These are phyloP conservation scores for Ogataea thermomethanolica DNA, from an alignment of 805 yeast species.

Conservation along the genomic window DNA sequence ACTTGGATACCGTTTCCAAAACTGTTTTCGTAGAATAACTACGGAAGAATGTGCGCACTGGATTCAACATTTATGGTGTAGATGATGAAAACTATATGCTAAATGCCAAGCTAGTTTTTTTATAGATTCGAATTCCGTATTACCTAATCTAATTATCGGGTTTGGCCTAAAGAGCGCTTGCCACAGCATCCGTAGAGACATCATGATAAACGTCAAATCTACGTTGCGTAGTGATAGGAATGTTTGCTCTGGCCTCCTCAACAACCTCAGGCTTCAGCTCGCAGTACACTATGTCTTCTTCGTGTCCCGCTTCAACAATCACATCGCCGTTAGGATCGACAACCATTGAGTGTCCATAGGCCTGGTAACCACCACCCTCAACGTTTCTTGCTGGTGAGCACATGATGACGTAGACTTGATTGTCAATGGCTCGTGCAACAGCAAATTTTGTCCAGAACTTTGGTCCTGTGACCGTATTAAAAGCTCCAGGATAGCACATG, in stretches of 20 bases:
- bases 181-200: constrained; percentile 29
- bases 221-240: constrained; percentile 69
- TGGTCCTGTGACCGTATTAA: constrained; percentile 82
- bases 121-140: background rate
- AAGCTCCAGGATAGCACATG: constrained; percentile 81
- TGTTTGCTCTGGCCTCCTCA: constrained; percentile 54
- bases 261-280: constrained; percentile 63
- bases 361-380: constrained; percentile 50
- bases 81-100: background rate
- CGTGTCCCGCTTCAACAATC: constrained; percentile 71
- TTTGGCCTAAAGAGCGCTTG: constrained; percentile 13
- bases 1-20: constrained; percentile 22
- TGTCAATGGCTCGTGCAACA: constrained; percentile 70
- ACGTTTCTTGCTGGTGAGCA: constrained; percentile 87
- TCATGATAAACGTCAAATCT: constrained; percentile 64
- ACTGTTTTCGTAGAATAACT: constrained; percentile 6
- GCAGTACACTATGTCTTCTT: constrained; percentile 71
- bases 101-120: background rate
- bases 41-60: background rate
- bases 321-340: constrained; percentile 62
- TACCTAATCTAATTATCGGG: constrained; percentile 4
- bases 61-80: background rate
- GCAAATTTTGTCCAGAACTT: constrained; percentile 79
- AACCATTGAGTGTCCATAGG: constrained; percentile 64
- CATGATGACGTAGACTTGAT: constrained; percentile 65